Base-by-base conservation (phyloP, 257 asterid genomes). In the Solanum commersonii region DNA sequence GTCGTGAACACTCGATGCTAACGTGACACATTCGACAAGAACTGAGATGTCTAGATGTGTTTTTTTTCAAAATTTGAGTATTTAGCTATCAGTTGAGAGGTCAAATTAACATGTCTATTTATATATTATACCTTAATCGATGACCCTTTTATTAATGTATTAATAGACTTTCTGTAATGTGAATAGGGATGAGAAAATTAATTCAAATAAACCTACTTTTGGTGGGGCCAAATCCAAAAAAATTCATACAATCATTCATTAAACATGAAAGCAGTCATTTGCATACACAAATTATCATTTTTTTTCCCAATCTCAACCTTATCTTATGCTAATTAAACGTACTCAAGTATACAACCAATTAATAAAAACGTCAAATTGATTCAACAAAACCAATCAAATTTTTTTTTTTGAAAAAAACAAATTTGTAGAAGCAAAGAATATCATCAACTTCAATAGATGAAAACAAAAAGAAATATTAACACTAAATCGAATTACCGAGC, bases 211-310 rank as follows among this genome's bases (percentile, higher is more conserved):
- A 84, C 71, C 83, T 87, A 79, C 72, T 87, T 52, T 44, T 10
- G 27, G 92, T 90, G 95, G 94, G 90, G 89, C 94, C 94, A 90
- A 87, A 63, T 83, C 38, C 46, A 56, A 46, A 46, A 77, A 83
- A 10, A 23, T 71, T 65, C 22, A 29, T 29, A 40, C 25, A 74
- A 78, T 87, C 87, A 71, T 87, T 49, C 83, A 89, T 88, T 87
- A 88, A 88, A 87, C 91, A 86, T 90, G 90, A 92, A 88, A 89
- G 79, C 25, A 83, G 84, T 82, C 89, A 88, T 89, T 89, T 79
- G 70, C 86, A 86, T 49, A 85, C 81, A 83, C 84, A 88, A 89
- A 6, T 70, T 18, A 72, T 70, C 10, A 67, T 87, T 49, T 89
- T 88, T 46, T 90, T 88, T 46, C 63, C 31, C 73, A 73, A 83